Percentiles rank a stretch among this genome's conserved stretches.
phyloP scores from a whole-genome alignment of 768 basidiomycete genomes.

The Lactifluus rugatus region DNA sequence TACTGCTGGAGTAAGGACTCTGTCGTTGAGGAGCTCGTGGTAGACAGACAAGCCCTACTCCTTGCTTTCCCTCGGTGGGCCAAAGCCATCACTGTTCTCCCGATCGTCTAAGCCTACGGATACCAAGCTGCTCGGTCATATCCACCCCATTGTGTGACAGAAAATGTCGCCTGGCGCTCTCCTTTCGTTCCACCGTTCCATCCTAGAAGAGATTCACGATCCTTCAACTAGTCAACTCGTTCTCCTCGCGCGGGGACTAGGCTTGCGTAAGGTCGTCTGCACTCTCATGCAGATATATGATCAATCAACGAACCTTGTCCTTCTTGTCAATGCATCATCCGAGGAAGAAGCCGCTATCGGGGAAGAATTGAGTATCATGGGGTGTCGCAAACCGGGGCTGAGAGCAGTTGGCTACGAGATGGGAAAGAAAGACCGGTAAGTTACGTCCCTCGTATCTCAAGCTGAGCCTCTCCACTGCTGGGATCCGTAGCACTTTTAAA shows the following conservation, averaged over 20 bases:
- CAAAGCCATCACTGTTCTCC: background rate
- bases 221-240: constrained; percentile 64
- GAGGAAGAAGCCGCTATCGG: constrained; percentile 90
- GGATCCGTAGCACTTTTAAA: background rate
- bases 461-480: background rate
- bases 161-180: constrained; percentile 21
- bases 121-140: background rate
- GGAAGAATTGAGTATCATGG: constrained; percentile 88
- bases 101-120: background rate
- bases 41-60: background rate
- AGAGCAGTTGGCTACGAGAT: constrained; percentile 78
- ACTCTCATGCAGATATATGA: constrained; percentile 90
- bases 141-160: background rate
- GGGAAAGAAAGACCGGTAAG: constrained; percentile 66
- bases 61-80: background rate
- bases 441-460: background rate
- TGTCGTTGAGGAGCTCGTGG: background rate
- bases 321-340: constrained; percentile 73
- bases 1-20: background rate
- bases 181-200: constrained; percentile 58
- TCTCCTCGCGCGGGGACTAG: constrained; percentile 83
- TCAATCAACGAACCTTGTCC: constrained; percentile 68
- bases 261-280: constrained; percentile 73
- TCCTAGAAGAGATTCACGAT: constrained; percentile 62
- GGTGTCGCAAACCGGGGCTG: constrained; percentile 78